Conservation (phyloP, 1,284 basidiomycete genomes). For the Stygiomarasmius scandens region DNA sequence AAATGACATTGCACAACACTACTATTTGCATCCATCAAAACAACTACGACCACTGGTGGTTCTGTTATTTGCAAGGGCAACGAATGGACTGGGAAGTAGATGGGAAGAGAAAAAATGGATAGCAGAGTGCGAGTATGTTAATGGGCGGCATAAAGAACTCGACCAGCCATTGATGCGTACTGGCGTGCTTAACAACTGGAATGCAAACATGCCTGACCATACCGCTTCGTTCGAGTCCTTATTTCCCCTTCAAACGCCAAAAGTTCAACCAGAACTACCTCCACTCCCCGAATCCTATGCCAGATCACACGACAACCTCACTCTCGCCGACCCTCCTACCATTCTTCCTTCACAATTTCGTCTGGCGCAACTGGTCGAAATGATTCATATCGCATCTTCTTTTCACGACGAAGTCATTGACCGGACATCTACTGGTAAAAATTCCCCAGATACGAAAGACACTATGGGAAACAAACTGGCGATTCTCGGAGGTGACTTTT, state of each 20-base stretch:
- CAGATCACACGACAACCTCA: slow-evolving; percentile 23
- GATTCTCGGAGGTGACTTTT: slow-evolving; percentile 85
- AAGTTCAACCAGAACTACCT: slow-evolving; percentile 25
- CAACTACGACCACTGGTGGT: slow-evolving; percentile 85
- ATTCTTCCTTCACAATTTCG: slow-evolving; percentile 77
- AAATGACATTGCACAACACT: slow-evolving; percentile 73
- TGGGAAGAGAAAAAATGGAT: slow-evolving; percentile 52
- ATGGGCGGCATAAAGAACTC: slow-evolving; percentile 42
- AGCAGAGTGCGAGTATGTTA: slow-evolving; percentile 34
- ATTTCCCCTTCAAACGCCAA: slow-evolving; percentile 40
- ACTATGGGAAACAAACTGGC: slow-evolving; percentile 82
- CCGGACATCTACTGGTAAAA: slow-evolving; percentile 66
- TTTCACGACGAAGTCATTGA: slow-evolving; percentile 90
- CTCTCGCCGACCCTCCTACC: slow-evolving; percentile 29
- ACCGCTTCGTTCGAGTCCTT: slow-evolving; percentile 53
- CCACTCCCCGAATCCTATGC: slow-evolving; percentile 32
- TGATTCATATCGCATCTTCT: slow-evolving; percentile 91
- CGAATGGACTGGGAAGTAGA: slow-evolving; percentile 69
- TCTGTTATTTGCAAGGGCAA: slow-evolving; percentile 79
- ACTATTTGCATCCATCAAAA: slow-evolving; percentile 79
- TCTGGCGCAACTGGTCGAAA: slow-evolving; percentile 85
- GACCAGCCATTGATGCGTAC: slow-evolving; percentile 62
- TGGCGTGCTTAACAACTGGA: slow-evolving; percentile 72
- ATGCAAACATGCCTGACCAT: slow-evolving; percentile 65
- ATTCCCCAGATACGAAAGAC: slow-evolving; percentile 51